Percentiles rank a stretch among this genome's conserved stretches.
phyloP scores from a whole-genome alignment of 2,329 filamentous ascomycete species.

The Lachnellula willkommii region DNA sequence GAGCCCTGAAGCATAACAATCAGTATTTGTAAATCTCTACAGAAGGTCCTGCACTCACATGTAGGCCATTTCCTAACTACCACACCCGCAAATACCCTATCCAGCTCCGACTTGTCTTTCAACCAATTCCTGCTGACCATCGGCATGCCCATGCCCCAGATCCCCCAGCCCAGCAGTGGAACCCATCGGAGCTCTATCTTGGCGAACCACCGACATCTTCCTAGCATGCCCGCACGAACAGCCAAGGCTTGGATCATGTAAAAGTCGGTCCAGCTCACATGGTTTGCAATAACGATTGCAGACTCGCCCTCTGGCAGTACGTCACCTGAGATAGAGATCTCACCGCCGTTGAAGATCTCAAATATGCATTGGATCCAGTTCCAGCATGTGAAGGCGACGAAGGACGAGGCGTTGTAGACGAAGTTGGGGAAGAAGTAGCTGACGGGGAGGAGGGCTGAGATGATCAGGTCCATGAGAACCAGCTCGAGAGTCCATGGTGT shows the following conservation, averaged over 20 bases:
- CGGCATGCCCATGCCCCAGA: slow-evolving; percentile 62
- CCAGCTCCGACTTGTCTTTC: slow-evolving; percentile 50
- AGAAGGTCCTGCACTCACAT: slow-evolving; percentile 40
- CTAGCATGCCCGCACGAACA: slow-evolving; percentile 50
- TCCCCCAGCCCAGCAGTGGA: slow-evolving; percentile 57
- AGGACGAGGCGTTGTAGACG: slow-evolving; percentile 50
- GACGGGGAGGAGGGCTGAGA: slow-evolving; percentile 45
- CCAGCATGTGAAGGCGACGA: slow-evolving; percentile 51
- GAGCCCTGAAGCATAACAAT: slow-evolving; percentile 43
- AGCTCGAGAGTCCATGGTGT: slow-evolving; percentile 51
- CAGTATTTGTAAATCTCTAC: slow-evolving; percentile 1
- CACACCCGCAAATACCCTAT: slow-evolving; percentile 52
- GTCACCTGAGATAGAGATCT: slow-evolving; percentile 50
- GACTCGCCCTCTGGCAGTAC: slow-evolving; percentile 48
- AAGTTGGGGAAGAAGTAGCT: slow-evolving; percentile 43
- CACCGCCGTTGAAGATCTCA: slow-evolving; percentile 46
- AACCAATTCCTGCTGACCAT: slow-evolving; percentile 57
- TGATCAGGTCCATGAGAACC: slow-evolving; percentile 44
- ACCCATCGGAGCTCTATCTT: slow-evolving; percentile 55
- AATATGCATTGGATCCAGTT: slow-evolving; percentile 54
- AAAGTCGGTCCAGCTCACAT: slow-evolving; percentile 58
- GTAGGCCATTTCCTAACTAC: slow-evolving; percentile 48
- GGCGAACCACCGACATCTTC: slow-evolving; percentile 57
- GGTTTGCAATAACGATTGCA: slow-evolving; percentile 55
- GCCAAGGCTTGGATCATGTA: slow-evolving; percentile 59